A percentile compares a stretch with the other conserved stretches of the same genome.
These are phyloP conservation scores for Coemansia sp. DNA, from an alignment of 192 early-diverging fungal genomes.

Conservation along the genomic window DNA sequence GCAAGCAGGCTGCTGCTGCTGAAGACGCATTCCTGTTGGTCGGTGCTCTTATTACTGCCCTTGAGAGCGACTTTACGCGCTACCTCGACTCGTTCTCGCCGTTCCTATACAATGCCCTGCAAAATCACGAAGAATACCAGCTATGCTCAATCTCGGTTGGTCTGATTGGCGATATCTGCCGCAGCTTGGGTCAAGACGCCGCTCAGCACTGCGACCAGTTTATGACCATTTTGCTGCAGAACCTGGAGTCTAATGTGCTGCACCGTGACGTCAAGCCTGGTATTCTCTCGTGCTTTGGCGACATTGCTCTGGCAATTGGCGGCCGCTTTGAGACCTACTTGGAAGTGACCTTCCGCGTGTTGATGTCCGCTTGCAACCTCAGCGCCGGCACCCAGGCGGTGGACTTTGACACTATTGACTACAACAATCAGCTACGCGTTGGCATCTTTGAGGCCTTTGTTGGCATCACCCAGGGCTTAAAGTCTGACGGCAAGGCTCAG, in stretches of 20 bases:
- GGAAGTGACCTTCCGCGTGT: conserved; percentile 80
- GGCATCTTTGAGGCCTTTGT: conserved; percentile 94
- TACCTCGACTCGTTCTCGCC: conserved; percentile 88
- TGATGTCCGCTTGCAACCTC: conserved; percentile 77
- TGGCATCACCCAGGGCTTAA: conserved; percentile 93
- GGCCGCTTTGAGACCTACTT: conserved; percentile 80
- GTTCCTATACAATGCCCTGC: conserved; percentile 75
- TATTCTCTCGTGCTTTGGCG: conserved; percentile 94
- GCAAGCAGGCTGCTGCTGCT: conserved; percentile 77
- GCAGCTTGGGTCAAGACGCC: conserved; percentile 69
- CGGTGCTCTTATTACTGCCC: conserved; percentile 75
- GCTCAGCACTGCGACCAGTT: conserved; percentile 80
- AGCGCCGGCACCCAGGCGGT: conserved; percentile 56
- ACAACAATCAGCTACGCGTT: conserved; percentile 79
- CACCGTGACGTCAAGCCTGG: conserved; percentile 88
- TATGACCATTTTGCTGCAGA: conserved; percentile 79
- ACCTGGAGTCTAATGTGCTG: conserved; percentile 75
- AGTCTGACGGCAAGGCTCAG: conserved; percentile 67
- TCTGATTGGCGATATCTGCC: conserved; percentile 95
- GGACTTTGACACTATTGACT: conserved; percentile 83
- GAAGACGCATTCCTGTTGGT: conserved; percentile 95
- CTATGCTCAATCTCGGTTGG: conserved; percentile 93
- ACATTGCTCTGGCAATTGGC: conserved; percentile 95
- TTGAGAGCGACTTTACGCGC: conserved; percentile 82
- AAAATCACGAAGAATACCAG: conserved; percentile 90